Evolutionary conservation across 73 alveolate species (phyloP).

Genomic region (Symbiodinium natans): DNA sequence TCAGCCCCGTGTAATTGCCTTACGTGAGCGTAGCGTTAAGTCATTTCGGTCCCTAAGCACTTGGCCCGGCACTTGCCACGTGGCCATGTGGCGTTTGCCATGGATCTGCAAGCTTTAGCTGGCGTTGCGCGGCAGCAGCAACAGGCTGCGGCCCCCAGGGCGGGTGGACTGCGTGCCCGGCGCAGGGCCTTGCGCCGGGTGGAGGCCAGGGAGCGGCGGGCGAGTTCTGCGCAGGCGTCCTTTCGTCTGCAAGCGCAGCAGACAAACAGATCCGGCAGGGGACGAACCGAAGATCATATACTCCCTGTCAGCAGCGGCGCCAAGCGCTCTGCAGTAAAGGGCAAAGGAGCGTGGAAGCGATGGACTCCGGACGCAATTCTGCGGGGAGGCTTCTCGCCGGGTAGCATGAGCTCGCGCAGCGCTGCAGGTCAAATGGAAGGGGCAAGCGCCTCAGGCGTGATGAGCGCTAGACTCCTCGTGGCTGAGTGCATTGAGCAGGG

Average conservation of each 20-base stretch:
- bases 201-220: not conserved
- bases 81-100: too few relatives aligned
- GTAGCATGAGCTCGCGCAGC: not conserved
- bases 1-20: too few relatives aligned
- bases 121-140: not conserved
- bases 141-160: not conserved
- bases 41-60: too few relatives aligned
- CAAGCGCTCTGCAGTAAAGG: not conserved
- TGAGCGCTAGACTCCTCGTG: not conserved
- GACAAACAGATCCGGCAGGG: constrained; percentile 19
- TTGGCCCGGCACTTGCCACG: too few relatives aligned
- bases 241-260: constrained; percentile 1
- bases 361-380: constrained; percentile 53
- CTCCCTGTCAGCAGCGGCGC: not conserved
- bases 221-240: not conserved
- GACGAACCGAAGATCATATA: not conserved
- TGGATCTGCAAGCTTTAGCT: not conserved
- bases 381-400: constrained; percentile 24
- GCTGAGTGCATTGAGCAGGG: not conserved
- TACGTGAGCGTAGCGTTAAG: too few relatives aligned
- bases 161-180: not conserved
- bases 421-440: constrained; percentile 39
- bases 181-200: not conserved
- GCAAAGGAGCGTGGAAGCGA: constrained; percentile 33
- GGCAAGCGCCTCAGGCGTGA: not conserved